Evolutionary conservation across 2,329 filamentous ascomycete species (phyloP).

Genomic region (Alternaria sp.): DNA sequence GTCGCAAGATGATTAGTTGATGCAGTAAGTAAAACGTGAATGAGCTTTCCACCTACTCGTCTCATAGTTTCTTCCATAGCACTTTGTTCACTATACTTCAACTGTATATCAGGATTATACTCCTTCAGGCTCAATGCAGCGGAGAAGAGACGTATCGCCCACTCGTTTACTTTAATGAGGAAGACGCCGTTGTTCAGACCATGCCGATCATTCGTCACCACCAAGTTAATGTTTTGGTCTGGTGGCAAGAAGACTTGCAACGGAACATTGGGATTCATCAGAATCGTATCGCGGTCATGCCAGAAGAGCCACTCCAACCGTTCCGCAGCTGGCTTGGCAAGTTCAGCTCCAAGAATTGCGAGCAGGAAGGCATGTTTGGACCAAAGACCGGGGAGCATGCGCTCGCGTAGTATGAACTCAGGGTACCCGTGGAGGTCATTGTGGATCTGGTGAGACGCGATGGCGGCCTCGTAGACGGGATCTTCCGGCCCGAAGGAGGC

Average conservation of each 20-base stretch:
- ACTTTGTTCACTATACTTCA: slow-evolving; percentile 10
- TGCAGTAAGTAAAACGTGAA: neutral
- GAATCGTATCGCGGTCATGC: slow-evolving; percentile 8
- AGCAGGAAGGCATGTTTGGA: slow-evolving; percentile 9
- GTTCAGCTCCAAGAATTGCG: slow-evolving; percentile 4
- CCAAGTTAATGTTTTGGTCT: slow-evolving; percentile 25
- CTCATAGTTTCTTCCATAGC: slow-evolving; percentile 2
- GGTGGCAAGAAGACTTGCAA: slow-evolving; percentile 5
- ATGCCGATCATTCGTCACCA: slow-evolving; percentile 50
- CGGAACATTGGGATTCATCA: slow-evolving; percentile 8
- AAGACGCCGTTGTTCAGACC: slow-evolving; percentile 55
- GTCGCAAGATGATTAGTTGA: neutral
- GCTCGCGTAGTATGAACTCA: slow-evolving; percentile 3
- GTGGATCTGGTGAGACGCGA: slow-evolving; percentile 3
- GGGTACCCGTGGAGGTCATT: slow-evolving; percentile 4
- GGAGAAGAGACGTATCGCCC: slow-evolving; percentile 48
- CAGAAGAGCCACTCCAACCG: slow-evolving; percentile 6
- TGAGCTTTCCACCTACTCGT: neutral
- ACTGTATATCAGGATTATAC: neutral
- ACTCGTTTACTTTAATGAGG: slow-evolving; percentile 46
- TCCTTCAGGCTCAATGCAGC: slow-evolving; percentile 28
- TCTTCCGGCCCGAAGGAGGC: slow-evolving; percentile 5
- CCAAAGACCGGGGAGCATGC: slow-evolving; percentile 9
- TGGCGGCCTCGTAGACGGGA: slow-evolving; percentile 3
- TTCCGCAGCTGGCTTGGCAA: neutral